Evolutionary conservation across 2,329 filamentous ascomycete species (phyloP).

Genomic region (Monascus ruber): DNA sequence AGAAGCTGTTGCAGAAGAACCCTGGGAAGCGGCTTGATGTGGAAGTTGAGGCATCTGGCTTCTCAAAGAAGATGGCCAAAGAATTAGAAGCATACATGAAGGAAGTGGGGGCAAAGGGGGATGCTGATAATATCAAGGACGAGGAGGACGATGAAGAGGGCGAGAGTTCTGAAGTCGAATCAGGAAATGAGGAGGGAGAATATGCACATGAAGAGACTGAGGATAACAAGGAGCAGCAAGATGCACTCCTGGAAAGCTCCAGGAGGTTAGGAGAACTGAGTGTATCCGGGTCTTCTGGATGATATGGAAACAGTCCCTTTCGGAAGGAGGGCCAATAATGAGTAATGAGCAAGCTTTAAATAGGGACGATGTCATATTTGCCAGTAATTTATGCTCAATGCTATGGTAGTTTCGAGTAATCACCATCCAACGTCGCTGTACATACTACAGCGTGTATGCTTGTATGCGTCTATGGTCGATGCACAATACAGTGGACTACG

Average conservation of each 20-base stretch:
- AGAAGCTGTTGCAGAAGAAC: slow-evolving; percentile 55
- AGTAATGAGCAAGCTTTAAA: neutral
- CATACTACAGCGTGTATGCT: no score
- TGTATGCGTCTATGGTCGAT: no score
- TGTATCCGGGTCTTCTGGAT: slow-evolving; percentile 15
- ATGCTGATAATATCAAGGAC: slow-evolving; percentile 29
- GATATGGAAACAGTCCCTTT: slow-evolving; percentile 3
- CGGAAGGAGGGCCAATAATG: neutral
- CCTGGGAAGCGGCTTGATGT: slow-evolving; percentile 66
- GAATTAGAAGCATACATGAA: slow-evolving; percentile 88
- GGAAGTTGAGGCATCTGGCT: slow-evolving; percentile 81
- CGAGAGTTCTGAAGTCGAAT: slow-evolving; percentile 19
- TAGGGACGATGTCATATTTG: no score
- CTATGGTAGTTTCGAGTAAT: no score
- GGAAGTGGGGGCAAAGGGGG: slow-evolving; percentile 49
- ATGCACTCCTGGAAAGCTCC: slow-evolving; percentile 16
- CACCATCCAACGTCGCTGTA: no score
- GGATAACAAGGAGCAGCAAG: slow-evolving; percentile 1
- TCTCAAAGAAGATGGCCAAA: slow-evolving; percentile 93
- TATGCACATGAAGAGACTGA: slow-evolving; percentile 1
- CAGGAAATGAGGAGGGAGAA: slow-evolving; percentile 10
- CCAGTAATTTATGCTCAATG: no score
- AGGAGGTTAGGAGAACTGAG: slow-evolving; percentile 19
- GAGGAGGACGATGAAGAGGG: slow-evolving; percentile 23
- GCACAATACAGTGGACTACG: slow-evolving; percentile 8